phyloP scores from a whole-genome alignment of 2,329 filamentous ascomycete genomes.

The Hypocreales sp. region DNA sequence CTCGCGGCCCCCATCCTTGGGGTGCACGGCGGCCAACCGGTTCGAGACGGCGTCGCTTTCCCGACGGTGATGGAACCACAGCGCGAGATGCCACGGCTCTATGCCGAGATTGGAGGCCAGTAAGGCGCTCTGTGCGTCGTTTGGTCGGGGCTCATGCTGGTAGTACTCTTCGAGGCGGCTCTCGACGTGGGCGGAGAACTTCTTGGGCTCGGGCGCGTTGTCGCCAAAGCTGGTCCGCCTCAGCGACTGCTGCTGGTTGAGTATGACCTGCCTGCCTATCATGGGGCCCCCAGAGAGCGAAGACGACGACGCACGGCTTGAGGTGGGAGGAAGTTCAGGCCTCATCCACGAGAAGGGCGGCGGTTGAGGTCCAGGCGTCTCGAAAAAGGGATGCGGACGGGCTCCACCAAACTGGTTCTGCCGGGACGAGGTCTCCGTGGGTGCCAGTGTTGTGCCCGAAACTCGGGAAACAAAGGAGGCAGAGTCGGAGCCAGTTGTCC shows the following conservation, averaged over 20 bases:
- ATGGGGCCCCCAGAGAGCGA: no score
- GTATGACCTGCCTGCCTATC: no score
- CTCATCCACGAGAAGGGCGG: no score
- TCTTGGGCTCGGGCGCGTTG: slow-evolving; percentile 25
- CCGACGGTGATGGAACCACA: slow-evolving; percentile 40
- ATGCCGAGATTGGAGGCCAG: slow-evolving; percentile 38
- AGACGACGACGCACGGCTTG: no score
- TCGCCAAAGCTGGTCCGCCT: slow-evolving; percentile 23
- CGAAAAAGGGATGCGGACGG: no score
- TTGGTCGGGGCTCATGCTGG: slow-evolving; percentile 28
- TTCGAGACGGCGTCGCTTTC: slow-evolving; percentile 30
- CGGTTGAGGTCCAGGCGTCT: no score
- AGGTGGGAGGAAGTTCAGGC: no score
- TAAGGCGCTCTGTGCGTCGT: slow-evolving; percentile 32
- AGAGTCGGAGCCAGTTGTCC: slow-evolving; percentile 8
- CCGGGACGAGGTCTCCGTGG: no score
- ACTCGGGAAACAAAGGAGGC: slow-evolving; percentile 16
- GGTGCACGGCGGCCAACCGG: slow-evolving; percentile 27
- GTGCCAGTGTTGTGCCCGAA: no score
- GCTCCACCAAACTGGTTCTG: no score
- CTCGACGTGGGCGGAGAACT: slow-evolving; percentile 32
- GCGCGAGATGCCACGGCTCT: slow-evolving; percentile 32
- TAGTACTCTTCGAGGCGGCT: slow-evolving; percentile 38
- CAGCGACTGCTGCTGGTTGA: no score
- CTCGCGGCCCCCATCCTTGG: slow-evolving; percentile 18